phyloP scores from a whole-genome alignment of 805 yeast species.

The Candida odintsovae region DNA sequence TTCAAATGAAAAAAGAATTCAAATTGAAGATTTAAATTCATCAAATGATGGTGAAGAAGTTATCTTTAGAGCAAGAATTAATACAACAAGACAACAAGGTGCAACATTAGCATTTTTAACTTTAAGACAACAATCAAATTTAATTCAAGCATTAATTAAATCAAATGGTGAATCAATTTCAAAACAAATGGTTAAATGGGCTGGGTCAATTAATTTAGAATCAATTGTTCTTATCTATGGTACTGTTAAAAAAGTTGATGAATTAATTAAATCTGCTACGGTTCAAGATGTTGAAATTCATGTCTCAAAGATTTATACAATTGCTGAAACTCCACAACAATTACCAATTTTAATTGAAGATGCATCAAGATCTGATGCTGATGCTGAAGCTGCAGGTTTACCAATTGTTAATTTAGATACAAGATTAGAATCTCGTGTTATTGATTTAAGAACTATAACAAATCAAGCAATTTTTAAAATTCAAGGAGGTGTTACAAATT shows the following conservation, averaged over 20 bases:
- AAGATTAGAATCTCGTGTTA: conserved; percentile 89
- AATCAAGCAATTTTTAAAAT: conserved; percentile 96
- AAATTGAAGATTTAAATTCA: conserved; percentile 50
- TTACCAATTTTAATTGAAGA: conserved; percentile 95
- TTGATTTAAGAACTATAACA: conserved; percentile 93
- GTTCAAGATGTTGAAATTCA: conserved; percentile 86
- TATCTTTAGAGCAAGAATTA: conserved; percentile 89
- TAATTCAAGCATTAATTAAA: conserved; percentile 81
- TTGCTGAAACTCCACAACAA: conserved; percentile 86
- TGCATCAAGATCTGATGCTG: conserved; percentile 91
- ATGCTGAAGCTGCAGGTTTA: conserved; percentile 84
- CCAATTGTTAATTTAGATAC: conserved; percentile 97
- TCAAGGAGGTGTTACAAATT: conserved; percentile 79
- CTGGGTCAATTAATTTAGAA: conserved; percentile 78
- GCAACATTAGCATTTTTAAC: conserved; percentile 89
- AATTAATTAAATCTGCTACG: conserved; percentile 83
- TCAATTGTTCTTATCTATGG: conserved; percentile 91
- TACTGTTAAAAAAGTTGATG: conserved; percentile 74
- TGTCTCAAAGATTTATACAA: conserved; percentile 64
- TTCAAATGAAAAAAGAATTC: conserved; percentile 59
- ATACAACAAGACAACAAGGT: conserved; percentile 91
- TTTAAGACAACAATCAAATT: conserved; percentile 81
- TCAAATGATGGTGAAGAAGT: conserved; percentile 70
- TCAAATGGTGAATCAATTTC: conserved; percentile 71
- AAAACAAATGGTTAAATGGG: conserved; percentile 97